Base-by-base conservation (phyloP, 257 asterid genomes). In the Solanum bulbocastanum region DNA sequence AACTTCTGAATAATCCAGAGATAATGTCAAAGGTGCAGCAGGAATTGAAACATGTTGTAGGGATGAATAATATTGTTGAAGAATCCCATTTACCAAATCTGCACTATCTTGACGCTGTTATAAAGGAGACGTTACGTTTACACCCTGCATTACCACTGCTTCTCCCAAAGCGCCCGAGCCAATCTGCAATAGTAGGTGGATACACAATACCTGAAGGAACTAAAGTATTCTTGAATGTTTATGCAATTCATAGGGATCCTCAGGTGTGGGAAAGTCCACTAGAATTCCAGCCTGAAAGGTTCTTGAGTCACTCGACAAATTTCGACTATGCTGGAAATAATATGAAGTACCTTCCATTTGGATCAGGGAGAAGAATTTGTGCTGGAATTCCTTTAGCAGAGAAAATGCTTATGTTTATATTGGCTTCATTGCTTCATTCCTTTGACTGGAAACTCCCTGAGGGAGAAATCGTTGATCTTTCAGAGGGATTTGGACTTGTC, bases 271-370 rank as follows among this genome's bases (percentile, higher is more conserved):
- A 91, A 20, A 81, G 72, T 81, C 94, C 93, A 9, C 8, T 36
- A 32, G 91, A 92, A 7, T 94, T 92, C 56, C 68, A 46, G 14
- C 95, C 95, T 0, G 94, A 92, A 22, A 90, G 97, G 74, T 93
- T 94, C 33, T 72, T 92, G 39, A 32, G 16, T 7, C 86, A 33
- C 73, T 30, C 27, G 27, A 79, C 36, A 1, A 86, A 88, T 20
- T 65, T 88, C 56, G 88, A 93, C 39, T 93, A 86, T 76, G 37
- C 62, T 15, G 92, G 94, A 11, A 88, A 93, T 81, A 88, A 60
- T 74, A 88, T 88, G 20, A 65, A 88, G 27, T 92, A 84, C 62
- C 52, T 93, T 25, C 94, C 94, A 27, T 93, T 90, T 35, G 94
- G 92, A 46, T 90, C 94, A 14, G 94, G 93, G 23, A 87, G 92